These are phyloP conservation scores for Erucastrum elatum DNA, from an alignment of 345 rosid species.

Conservation along the genomic window DNA sequence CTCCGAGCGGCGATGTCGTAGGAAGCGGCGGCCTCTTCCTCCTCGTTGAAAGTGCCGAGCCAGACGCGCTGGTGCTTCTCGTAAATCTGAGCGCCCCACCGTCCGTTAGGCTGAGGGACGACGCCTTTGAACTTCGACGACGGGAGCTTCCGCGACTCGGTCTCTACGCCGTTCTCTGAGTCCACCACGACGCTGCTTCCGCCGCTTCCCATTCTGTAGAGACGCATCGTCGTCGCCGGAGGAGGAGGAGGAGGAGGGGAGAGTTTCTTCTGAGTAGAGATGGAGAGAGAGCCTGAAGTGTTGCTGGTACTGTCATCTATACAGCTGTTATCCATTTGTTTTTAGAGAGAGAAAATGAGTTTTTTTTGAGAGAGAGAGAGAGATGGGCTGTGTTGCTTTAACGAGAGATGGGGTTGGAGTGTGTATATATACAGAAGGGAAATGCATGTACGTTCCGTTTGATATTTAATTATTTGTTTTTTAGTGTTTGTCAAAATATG, in stretches of 20 bases:
- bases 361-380: neutral
- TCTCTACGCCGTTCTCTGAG: constrained; percentile 61
- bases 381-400: constrained; percentile 25
- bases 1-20: constrained; percentile 82
- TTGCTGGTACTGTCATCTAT: constrained; percentile 54
- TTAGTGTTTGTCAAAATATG: neutral
- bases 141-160: constrained; percentile 83
- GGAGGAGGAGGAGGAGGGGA: constrained; percentile 19
- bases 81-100: constrained; percentile 99
- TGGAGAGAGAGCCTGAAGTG: constrained; percentile 44
- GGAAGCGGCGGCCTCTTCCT: constrained; percentile 77
- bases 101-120: constrained; percentile 89
- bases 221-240: constrained; percentile 38
- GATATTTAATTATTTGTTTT: neutral
- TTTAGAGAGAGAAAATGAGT: neutral
- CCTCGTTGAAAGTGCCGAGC: constrained; percentile 91
- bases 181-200: constrained; percentile 63
- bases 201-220: constrained; percentile 57
- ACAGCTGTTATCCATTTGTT: constrained; percentile 52
- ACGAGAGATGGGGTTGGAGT: constrained; percentile 21
- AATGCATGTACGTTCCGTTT: constrained; percentile 32
- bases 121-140: constrained; percentile 92
- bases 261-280: constrained; percentile 28
- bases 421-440: constrained; percentile 4
- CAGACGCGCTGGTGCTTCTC: constrained; percentile 93